phyloP scores from a whole-genome alignment of 768 basidiomycete species.

The Collybia mongolica region DNA sequence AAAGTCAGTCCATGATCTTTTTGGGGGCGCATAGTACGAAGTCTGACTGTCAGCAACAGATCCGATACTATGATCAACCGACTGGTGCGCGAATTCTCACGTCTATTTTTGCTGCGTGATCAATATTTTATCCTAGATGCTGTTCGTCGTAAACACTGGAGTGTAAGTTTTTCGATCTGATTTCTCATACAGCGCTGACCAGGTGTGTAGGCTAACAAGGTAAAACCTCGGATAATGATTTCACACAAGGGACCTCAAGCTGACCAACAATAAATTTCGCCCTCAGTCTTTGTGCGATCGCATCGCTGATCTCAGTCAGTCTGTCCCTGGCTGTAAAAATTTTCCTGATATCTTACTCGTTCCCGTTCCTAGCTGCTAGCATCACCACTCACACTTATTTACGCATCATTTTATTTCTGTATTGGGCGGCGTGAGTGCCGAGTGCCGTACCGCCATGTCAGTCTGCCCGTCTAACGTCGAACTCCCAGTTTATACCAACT shows the following conservation, averaged over 20 bases:
- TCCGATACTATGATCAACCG: conserved; percentile 20
- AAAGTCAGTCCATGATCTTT: conserved; percentile 23
- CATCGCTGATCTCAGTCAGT: conserved; percentile 46
- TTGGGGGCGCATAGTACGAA: not conserved
- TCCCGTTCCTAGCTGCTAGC: conserved; percentile 27
- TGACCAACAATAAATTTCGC: not conserved
- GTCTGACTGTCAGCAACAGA: conserved; percentile 6
- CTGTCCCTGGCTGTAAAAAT: not conserved
- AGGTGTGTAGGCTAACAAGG: conserved; percentile 31
- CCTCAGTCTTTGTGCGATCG: conserved; percentile 42
- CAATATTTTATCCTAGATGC: conserved; percentile 29
- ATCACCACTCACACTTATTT: conserved; percentile 42
- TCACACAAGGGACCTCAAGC: too few species aligned
- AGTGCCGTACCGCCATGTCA: not conserved
- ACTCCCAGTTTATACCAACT: conserved; percentile 46
- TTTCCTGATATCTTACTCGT: not conserved
- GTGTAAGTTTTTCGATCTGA: conserved; percentile 27
- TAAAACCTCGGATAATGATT: conserved; percentile 11
- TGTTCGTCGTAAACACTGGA: conserved; percentile 56
- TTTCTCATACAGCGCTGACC: conserved; percentile 2
- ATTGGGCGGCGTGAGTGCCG: conserved; percentile 43
- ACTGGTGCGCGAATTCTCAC: conserved; percentile 9
- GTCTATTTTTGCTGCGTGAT: not conserved
- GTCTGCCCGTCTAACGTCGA: not conserved
- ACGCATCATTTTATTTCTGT: conserved; percentile 52